A percentile compares a stretch with the other conserved stretches of the same genome.
Evolutionary conservation across 192 early-diverging fungal genomes (phyloP).

Genomic region (Coemansia sp.): DNA sequence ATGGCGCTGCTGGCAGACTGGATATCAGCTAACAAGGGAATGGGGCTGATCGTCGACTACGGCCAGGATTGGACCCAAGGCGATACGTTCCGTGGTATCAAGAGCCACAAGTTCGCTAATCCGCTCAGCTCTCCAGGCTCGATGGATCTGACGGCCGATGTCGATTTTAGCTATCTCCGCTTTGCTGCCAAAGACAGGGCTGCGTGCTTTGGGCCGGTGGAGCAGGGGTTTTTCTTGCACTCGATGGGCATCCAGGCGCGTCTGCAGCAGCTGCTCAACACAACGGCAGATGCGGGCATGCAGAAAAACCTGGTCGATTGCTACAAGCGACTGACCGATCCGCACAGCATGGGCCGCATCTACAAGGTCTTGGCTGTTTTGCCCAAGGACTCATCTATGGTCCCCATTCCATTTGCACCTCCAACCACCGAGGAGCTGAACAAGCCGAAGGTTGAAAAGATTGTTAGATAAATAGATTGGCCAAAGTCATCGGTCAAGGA

Average conservation of each 20-base stretch:
- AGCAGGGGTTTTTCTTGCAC: slow-evolving; percentile 73
- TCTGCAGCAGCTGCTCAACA: slow-evolving; percentile 63
- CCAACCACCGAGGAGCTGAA: slow-evolving; percentile 16
- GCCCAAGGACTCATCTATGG: slow-evolving; percentile 18
- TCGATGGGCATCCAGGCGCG: slow-evolving; percentile 79
- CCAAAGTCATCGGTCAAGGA: no score
- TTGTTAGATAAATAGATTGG: slow-evolving; percentile 9
- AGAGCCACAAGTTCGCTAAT: slow-evolving; percentile 74
- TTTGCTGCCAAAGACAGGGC: slow-evolving; percentile 55
- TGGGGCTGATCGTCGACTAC: slow-evolving; percentile 84
- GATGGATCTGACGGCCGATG: slow-evolving; percentile 87
- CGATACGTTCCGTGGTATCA: slow-evolving; percentile 84
- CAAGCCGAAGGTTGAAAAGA: slow-evolving; percentile 26
- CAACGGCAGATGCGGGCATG: slow-evolving; percentile 46
- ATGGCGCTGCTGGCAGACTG: slow-evolving; percentile 66
- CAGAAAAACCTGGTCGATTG: slow-evolving; percentile 65
- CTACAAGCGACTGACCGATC: slow-evolving; percentile 74
- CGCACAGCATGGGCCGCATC: slow-evolving; percentile 77
- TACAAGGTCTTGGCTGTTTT: slow-evolving; percentile 77
- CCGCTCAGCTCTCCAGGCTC: slow-evolving; percentile 77
- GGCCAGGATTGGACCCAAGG: slow-evolving; percentile 73
- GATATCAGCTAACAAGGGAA: slow-evolving; percentile 65
- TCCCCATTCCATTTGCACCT: slow-evolving; percentile 35
- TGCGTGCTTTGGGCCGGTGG: slow-evolving; percentile 69
- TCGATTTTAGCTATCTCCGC: slow-evolving; percentile 79